Evolutionary conservation across 1,139 yeast species (phyloP), one percentile per base, ranked within the genome.

Genomic region (Lodderomyces jiufengensis): DNA sequence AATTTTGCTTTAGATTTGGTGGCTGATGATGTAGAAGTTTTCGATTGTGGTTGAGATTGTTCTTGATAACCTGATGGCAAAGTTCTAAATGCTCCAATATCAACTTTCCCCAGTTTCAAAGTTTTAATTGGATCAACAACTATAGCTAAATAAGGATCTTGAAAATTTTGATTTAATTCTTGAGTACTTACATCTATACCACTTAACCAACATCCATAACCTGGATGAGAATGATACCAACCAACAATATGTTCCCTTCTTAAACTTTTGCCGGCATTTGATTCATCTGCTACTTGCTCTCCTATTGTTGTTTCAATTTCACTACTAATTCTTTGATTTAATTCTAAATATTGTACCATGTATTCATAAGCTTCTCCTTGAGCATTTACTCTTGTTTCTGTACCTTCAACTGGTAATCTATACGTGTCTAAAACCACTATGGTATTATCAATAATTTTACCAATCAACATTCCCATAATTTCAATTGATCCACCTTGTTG

Each of bases 201-300:
- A 43, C 92, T 80, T 29, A 88, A 61, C 95, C 96, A 84, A 55
- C 96, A 85, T 28, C 97, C 97, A 57, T 88, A 92, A 0, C 97
- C 97, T 0, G 97, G 97, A 58, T 92, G 98, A 3, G 97, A 88
- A 59, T 92, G 95, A 59, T 90, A 85, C 95, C 95, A 85, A 6
- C 97, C 97, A 11, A 88, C 87, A 25, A 92, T 84, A 48, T 84
- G 76, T 36, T 73, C 74, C 10, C 63, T 51, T 18, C 80, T 64
- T 14, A 18, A 14, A 24, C 11, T 9, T 10, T 10, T 11, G 13
- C 28, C 28, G 15, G 31, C 27, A n/a, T 30, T 35, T 7, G 76
- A 78, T 2, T 13, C 10, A n/a, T n/a, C n/a, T n/a, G n/a, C n/a
- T n/a, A n/a, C n/a, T n/a, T n/a, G n/a, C n/a, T n/a, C n/a, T n/a